Evolutionary conservation across 345 rosid genomes (phyloP).

Genomic region (Aegle marmelos): DNA sequence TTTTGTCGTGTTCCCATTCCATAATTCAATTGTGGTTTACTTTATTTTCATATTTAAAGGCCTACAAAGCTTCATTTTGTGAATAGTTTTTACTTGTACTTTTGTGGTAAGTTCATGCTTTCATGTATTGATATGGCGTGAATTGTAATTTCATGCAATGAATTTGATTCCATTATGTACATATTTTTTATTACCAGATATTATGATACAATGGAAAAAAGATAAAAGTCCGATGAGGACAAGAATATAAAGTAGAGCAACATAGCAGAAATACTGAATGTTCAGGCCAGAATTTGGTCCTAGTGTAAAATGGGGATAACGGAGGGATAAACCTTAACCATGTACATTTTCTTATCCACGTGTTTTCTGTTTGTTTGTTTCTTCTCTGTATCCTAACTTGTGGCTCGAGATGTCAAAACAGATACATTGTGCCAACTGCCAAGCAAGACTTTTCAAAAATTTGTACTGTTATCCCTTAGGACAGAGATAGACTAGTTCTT

Average conservation of each 20-base stretch:
- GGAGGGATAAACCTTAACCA: neutral
- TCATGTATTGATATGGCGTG: neutral
- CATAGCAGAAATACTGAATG: too few species aligned
- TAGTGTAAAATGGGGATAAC: too few species aligned
- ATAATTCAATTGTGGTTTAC: neutral
- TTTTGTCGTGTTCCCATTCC: neutral
- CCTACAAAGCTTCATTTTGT: too few species aligned
- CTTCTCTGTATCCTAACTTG: neutral
- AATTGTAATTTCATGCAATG: neutral
- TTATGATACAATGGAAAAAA: too few species aligned
- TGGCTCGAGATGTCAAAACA: constrained; percentile 6
- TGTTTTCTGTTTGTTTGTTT: neutral
- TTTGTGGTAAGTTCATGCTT: neutral
- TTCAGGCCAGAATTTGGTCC: too few species aligned
- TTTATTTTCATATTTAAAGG: too few species aligned
- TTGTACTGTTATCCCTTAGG: neutral
- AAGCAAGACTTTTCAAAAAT: neutral
- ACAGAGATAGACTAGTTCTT: neutral
- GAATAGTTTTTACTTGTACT: too few species aligned
- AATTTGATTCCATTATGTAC: neutral
- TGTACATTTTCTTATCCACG: neutral
- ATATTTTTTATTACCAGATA: neutral
- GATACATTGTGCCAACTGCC: neutral
- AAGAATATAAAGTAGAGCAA: too few species aligned
- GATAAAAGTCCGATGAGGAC: too few species aligned